Evolutionary conservation across 129 eudicot species (phyloP), one percentile per base, ranked within the genome.

Genomic region (Tagetes patula): DNA sequence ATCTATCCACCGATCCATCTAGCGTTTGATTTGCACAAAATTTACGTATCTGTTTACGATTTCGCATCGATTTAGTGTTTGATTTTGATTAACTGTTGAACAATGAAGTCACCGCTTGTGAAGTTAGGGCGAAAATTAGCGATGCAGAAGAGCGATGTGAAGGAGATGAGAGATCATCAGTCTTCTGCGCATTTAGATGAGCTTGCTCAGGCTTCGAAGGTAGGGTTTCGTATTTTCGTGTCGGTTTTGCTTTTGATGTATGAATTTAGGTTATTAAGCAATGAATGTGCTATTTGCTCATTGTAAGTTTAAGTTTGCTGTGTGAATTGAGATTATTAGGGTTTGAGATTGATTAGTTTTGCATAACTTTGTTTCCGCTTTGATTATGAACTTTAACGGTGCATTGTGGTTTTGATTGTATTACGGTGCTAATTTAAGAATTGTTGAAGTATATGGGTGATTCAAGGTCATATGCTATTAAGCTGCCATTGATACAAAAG

Each of bases 161-260:
- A 84, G 79, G 96, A 87, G 49, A 73, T 73, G 73, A 75, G 71
- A 53, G 90, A 84, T 74, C 83, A 84, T 33, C 94, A 85, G 32
- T 63, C 84, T 67, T 82, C 86, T 39, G 81, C 79, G 34, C 84
- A 78, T 71, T 45, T 82, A 6, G 87, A 89, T 82, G 90, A 84
- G 33, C 85, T 93, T 20, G 79, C 77, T 84, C 84, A 78, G 59
- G 98, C 92, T 66, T 80, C 96, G 3, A 85, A 87, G 98, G 98
- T 92, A 54, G 67, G 70, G 41, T 69, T 49, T 81, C 31, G 27
- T 30, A 7, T 33, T 71, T 52, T 13, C 27, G 27, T 20, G 27
- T 20, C 27, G 27, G 5, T 39, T 53, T n/a, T 12, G 42, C 37
- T 73, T 45, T 63, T 45, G 36, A 9, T 38, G 40, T 64, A 30